These are phyloP conservation scores for Carallia brachiata DNA, from an alignment of 345 rosid genomes.

Conservation along the genomic window DNA sequence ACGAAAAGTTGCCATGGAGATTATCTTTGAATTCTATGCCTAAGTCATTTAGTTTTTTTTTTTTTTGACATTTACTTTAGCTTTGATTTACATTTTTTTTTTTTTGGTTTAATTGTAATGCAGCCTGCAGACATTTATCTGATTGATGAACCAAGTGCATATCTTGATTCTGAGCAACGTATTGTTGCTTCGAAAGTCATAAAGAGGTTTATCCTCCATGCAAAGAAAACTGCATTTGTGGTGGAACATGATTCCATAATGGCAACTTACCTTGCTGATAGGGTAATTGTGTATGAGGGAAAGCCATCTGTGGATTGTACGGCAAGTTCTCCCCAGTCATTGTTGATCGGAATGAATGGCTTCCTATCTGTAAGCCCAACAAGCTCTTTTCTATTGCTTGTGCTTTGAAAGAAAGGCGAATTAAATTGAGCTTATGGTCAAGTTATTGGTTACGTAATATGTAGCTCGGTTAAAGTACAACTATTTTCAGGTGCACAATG, in stretches of 20 bases:
- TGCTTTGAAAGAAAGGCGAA: not conserved
- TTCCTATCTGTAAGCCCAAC: conserved; percentile 78
- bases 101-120: conserved; percentile 8
- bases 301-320: conserved; percentile 76
- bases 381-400: not conserved
- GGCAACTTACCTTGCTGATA: conserved; percentile 93
- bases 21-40: not conserved
- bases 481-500: too few species aligned
- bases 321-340: conserved; percentile 94
- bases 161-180: conserved; percentile 99
- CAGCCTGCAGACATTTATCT: conserved; percentile 99
- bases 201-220: conserved; percentile 94
- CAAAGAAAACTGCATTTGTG: conserved; percentile 97
- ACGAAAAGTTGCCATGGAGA: too few species aligned
- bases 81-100: conserved; percentile 9
- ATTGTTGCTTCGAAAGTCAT: conserved; percentile 97
- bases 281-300: conserved; percentile 96
- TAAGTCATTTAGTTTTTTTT: not conserved
- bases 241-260: conserved; percentile 98
- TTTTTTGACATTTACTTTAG: not conserved
- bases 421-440: too few species aligned
- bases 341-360: conserved; percentile 96
- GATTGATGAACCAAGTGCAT: conserved; percentile 98
- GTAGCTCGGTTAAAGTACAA: too few species aligned
- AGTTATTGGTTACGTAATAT: too few species aligned